Percentiles rank a stretch among this genome's conserved stretches.
These are phyloP conservation scores for Nicotiana attenuata DNA, from an alignment of 257 asterid genomes.

Conservation along the genomic window DNA sequence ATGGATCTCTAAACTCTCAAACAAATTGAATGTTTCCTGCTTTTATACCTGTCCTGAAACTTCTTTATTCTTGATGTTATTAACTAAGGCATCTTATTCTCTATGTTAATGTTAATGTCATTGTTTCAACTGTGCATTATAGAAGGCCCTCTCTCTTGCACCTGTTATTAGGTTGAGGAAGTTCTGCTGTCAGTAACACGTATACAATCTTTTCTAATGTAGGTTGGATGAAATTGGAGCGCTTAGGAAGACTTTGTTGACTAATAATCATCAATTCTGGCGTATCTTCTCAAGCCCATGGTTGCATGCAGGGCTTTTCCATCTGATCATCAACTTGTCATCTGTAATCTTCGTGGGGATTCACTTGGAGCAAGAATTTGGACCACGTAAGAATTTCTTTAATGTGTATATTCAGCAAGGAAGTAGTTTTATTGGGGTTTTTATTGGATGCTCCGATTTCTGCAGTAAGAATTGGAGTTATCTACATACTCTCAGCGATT, in stretches of 20 bases:
- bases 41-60: not conserved
- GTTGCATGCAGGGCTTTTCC: constrained; percentile 84
- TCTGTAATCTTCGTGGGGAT: constrained; percentile 65
- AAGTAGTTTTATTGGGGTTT: not conserved
- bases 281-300: constrained; percentile 72
- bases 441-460: constrained; percentile 1
- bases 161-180: not conserved
- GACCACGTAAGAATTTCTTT: constrained; percentile 49
- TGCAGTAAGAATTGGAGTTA: constrained; percentile 62
- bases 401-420: not conserved
- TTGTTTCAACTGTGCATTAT: not conserved
- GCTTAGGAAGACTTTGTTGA: constrained; percentile 48
- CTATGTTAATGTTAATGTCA: not conserved
- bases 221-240: constrained; percentile 79
- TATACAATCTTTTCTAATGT: not conserved
- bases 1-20: not conserved
- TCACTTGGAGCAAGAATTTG: constrained; percentile 92
- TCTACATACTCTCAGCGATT: constrained; percentile 67
- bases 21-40: not conserved
- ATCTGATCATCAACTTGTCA: constrained; percentile 58
- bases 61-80: not conserved
- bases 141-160: not conserved
- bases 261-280: constrained; percentile 54
- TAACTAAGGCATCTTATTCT: not conserved
- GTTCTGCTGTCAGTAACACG: not conserved